Conservation (phyloP, 192 early-diverging fungal genomes). For the Rhizoclosmatium globosum region DNA sequence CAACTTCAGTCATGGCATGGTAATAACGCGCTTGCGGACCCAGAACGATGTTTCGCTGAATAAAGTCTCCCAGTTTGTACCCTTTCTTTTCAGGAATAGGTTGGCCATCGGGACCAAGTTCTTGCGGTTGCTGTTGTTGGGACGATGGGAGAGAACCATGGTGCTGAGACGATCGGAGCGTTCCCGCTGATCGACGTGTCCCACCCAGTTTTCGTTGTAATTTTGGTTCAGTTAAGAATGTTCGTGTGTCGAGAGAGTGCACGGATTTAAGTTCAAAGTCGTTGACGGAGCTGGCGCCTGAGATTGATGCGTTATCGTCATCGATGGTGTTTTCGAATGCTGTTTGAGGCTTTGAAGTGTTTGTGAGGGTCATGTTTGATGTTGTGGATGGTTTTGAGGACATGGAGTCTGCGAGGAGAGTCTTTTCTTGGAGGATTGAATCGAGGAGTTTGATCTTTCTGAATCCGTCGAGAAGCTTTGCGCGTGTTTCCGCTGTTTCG, state of each 20-base stretch:
- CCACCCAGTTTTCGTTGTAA: too few relatives aligned
- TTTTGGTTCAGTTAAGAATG: slow-evolving; percentile 60
- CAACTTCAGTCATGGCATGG: too few relatives aligned
- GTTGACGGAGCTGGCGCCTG: slow-evolving; percentile 23
- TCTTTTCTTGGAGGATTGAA: slow-evolving; percentile 46
- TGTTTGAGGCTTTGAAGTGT: slow-evolving; percentile 20
- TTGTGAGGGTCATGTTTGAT: slow-evolving; percentile 35
- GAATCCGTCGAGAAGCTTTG: slow-evolving; percentile 43
- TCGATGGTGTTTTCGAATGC: neutral
- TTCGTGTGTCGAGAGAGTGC: slow-evolving; percentile 48
- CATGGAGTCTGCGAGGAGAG: slow-evolving; percentile 9
- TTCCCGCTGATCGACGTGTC: too few relatives aligned
- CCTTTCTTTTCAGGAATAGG: too few relatives aligned
- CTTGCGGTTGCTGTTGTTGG: too few relatives aligned
- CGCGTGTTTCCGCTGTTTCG: slow-evolving; percentile 9
- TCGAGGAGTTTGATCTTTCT: slow-evolving; percentile 52
- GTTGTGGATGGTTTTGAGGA: slow-evolving; percentile 39
- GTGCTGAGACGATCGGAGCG: too few relatives aligned
- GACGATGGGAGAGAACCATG: too few relatives aligned
- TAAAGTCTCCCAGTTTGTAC: too few relatives aligned
- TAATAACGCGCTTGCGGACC: too few relatives aligned
- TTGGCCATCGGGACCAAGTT: too few relatives aligned
- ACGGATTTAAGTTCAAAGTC: slow-evolving; percentile 52
- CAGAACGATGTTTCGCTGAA: too few relatives aligned
- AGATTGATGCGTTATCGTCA: neutral